Conservation (phyloP, 306 rosid genomes). For the Quercus robur region DNA sequence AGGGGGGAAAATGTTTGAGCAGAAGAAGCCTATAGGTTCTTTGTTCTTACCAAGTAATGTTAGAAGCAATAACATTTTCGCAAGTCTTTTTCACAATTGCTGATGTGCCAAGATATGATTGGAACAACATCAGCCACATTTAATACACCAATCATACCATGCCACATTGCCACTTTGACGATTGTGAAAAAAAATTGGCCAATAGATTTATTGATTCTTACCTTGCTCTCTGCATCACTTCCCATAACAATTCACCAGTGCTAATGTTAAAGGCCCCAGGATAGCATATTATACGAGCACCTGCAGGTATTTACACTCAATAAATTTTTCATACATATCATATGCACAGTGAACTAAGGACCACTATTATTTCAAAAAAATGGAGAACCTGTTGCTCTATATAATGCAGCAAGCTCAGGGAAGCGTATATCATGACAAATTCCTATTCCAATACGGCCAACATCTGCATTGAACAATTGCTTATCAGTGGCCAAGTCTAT, state of each 20-base stretch:
- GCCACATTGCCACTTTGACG: too few relatives aligned
- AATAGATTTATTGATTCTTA: background rate
- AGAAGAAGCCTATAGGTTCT: background rate
- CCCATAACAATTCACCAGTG: constrained; percentile 37
- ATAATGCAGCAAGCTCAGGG: constrained; percentile 29
- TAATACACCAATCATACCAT: too few relatives aligned
- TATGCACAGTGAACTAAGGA: background rate
- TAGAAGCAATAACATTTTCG: too few relatives aligned
- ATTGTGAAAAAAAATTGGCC: too few relatives aligned
- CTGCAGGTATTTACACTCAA: background rate
- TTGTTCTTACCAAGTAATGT: too few relatives aligned
- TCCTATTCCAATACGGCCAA: constrained; percentile 36
- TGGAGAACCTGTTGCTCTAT: constrained; percentile 17
- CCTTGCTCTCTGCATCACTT: constrained; percentile 14
- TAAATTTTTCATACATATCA: background rate
- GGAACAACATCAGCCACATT: too few relatives aligned
- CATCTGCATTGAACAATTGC: constrained; percentile 13
- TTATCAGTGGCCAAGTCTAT: background rate
- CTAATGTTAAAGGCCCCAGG: constrained; percentile 37
- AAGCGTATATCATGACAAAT: constrained; percentile 34
- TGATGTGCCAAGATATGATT: too few relatives aligned
- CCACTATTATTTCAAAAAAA: background rate
- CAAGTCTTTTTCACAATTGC: too few relatives aligned
- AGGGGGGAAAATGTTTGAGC: background rate
- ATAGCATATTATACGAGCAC: constrained; percentile 27